Evolutionary conservation across 2,329 filamentous ascomycete genomes (phyloP).

Genomic region (Scedosporium apiospermum): DNA sequence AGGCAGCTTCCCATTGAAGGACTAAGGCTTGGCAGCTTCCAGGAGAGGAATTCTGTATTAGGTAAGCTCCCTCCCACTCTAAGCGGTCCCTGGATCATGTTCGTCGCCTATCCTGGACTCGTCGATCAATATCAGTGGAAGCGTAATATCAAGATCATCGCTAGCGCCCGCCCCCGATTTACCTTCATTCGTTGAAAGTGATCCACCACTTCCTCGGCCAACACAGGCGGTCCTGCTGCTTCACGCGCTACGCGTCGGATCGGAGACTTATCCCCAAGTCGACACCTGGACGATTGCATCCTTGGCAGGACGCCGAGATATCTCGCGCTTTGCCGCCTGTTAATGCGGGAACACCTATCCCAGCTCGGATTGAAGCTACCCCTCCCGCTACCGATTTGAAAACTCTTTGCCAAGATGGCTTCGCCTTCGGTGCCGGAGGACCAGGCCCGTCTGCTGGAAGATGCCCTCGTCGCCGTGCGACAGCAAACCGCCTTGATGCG

Average conservation of each 20-base stretch:
- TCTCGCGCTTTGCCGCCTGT: not conserved
- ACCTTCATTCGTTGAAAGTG: not conserved
- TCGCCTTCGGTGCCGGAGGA: constrained; percentile 61
- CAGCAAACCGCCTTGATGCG: constrained; percentile 97
- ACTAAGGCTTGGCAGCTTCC: not conserved
- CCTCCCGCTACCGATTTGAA: not conserved
- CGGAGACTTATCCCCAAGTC: not conserved
- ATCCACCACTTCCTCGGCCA: not conserved
- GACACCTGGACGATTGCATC: not conserved
- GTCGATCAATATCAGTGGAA: constrained; percentile 1
- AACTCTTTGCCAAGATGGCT: constrained; percentile 24
- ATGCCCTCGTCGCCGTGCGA: constrained; percentile 91
- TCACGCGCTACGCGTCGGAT: not conserved
- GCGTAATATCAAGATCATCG: constrained; percentile 4
- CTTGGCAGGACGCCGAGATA: not conserved
- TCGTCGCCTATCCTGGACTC: not conserved
- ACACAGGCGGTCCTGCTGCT: not conserved
- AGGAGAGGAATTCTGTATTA: not conserved
- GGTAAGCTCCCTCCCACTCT: not conserved
- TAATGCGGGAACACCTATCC: not conserved
- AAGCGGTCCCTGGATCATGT: not conserved
- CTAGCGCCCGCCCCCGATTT: not conserved
- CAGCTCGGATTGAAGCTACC: constrained; percentile 1
- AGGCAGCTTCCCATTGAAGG: not conserved
- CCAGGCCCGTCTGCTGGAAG: constrained; percentile 88